phyloP scores from a whole-genome alignment of 2,329 filamentous ascomycete genomes.

The Periconia digitata region DNA sequence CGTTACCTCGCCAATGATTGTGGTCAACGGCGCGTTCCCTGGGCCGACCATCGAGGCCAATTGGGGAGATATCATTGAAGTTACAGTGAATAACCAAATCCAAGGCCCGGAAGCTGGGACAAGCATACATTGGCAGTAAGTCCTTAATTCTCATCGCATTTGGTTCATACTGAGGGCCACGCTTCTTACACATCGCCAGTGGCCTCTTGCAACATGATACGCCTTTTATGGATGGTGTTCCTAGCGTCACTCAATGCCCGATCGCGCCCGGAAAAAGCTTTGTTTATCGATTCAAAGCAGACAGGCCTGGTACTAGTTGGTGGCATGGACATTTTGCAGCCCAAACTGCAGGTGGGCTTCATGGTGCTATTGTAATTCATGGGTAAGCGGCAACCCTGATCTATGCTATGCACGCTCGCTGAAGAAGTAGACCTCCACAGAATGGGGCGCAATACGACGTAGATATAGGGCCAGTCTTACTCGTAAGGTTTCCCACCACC shows the following conservation, averaged over 20 bases:
- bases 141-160: no score
- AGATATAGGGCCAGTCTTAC: conserved; percentile 44
- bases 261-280: conserved; percentile 57
- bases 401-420: conserved; percentile 44
- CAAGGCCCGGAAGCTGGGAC: conserved; percentile 47
- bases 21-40: conserved; percentile 52
- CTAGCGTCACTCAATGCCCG: conserved; percentile 64
- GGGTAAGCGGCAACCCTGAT: conserved; percentile 37
- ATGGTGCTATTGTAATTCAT: conserved; percentile 44
- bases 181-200: no score
- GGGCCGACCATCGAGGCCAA: conserved; percentile 49
- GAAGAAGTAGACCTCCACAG: no score
- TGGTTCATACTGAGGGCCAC: no score
- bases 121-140: conserved; percentile 57
- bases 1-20: conserved; percentile 41
- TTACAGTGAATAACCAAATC: conserved; percentile 42
- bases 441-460: conserved; percentile 48
- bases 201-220: conserved; percentile 49
- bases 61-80: conserved; percentile 44
- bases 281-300: conserved; percentile 37
- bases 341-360: conserved; percentile 40
- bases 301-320: conserved; percentile 38
- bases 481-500: no score
- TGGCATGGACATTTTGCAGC: conserved; percentile 35
- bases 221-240: conserved; percentile 49